Percentiles rank a stretch among this genome's conserved stretches.
phyloP scores from a whole-genome alignment of 164 flowering plant genomes.

The Kingdonia uniflora region DNA sequence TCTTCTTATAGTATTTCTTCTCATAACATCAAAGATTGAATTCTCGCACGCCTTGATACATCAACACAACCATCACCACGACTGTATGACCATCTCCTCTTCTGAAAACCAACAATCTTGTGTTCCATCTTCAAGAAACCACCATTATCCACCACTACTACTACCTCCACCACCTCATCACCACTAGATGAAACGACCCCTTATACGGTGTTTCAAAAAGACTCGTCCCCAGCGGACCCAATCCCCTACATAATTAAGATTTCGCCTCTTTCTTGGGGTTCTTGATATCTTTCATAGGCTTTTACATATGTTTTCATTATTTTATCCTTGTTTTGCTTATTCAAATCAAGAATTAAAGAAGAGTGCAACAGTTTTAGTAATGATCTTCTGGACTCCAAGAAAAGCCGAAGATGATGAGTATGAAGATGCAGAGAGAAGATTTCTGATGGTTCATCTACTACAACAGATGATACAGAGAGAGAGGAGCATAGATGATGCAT shows the following conservation, averaged over 20 bases:
- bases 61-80: conserved; percentile 3
- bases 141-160: conserved; percentile 13
- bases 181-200: conserved; percentile 60
- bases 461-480: conserved; percentile 20
- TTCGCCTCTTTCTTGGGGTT: not conserved
- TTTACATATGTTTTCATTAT: not conserved
- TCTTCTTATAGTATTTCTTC: conserved; percentile 5
- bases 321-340: not conserved
- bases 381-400: not conserved
- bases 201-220: conserved; percentile 76
- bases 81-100: conserved; percentile 5
- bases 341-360: not conserved
- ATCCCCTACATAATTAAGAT: conserved; percentile 78
- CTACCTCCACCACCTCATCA: conserved; percentile 15
- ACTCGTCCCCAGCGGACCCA: conserved; percentile 82
- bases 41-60: conserved; percentile 4
- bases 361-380: not conserved
- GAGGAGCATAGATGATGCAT: conserved; percentile 4
- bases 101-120: conserved; percentile 9
- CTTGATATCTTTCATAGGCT: too few relatives aligned
- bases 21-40: conserved; percentile 6
- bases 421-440: not conserved
- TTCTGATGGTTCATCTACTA: not conserved
- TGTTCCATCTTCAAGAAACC: conserved; percentile 27
- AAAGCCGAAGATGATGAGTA: not conserved